Base-by-base conservation (phyloP, 805 yeast species). In the Ogataea naganishii region DNA sequence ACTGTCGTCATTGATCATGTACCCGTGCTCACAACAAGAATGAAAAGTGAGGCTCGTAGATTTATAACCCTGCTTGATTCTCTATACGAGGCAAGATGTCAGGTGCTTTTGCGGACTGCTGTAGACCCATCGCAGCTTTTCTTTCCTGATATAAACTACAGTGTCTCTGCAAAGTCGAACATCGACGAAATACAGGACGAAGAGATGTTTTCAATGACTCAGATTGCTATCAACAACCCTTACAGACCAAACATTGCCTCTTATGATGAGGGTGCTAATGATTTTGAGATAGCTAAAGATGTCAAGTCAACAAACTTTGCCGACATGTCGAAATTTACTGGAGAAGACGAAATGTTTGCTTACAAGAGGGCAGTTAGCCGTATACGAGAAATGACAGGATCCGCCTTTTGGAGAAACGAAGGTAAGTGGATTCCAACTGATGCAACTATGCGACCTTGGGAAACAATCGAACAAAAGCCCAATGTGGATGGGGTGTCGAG, bases 261-360 rank as follows among this genome's bases (percentile, higher is more conserved):
- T 4, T 79, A 80, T 43, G 74, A 72, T 38, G 72, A 69, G 34
- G 64, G 61, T 16, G 49, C 46, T 24, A 53, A 56, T 26, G 54
- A 51, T 12, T 64, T 46, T 24, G 24, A 36, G 9, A 13, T 24
- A 10, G 8, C 27, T 4, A 24, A 28, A n/a, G 41, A 47, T 33
- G 52, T 39, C 34, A 37, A 11, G 14, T 35, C 40, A 16, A 53
- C 53, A 8, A 60, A 72, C 41, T 73, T 62, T 40, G 59, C 66
- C 10, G 62, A 74, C 30, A 47, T 65, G 13, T 57, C 60, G 8
- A 72, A 75, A 7, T 80, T 79, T 42, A 79, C 85, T 0, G 88
- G 88, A 15, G 84, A 80, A 42, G 88, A 79, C 51, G 88, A 80
- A 46, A 66, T 66, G 53, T 79, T 79, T 53, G 85, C 88, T 3